Percentiles rank a stretch among this genome's conserved stretches.
Evolutionary conservation across 257 asterid species (phyloP).

Genomic region (Forsythia viridissima): DNA sequence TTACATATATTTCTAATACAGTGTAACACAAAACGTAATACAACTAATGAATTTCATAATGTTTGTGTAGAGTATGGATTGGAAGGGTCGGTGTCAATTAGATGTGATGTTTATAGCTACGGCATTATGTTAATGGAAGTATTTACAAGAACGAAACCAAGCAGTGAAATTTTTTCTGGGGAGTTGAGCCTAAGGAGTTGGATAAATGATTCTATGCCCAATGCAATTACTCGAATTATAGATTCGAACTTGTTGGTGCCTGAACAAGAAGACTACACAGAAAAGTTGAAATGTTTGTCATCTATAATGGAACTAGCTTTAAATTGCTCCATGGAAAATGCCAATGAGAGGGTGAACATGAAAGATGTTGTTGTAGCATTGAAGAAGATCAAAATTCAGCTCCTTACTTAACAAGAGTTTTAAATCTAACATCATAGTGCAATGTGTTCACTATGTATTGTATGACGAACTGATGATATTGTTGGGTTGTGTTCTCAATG

Average conservation of each 20-base stretch:
- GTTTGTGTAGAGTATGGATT: slow-evolving; percentile 25
- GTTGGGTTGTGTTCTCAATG: no score
- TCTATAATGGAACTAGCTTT: slow-evolving; percentile 36
- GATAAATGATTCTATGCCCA: slow-evolving; percentile 19
- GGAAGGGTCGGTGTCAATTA: slow-evolving; percentile 25
- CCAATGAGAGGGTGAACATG: slow-evolving; percentile 22
- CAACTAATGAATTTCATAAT: no score
- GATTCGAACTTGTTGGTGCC: slow-evolving; percentile 24
- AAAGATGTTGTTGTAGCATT: slow-evolving; percentile 15
- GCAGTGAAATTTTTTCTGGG: slow-evolving; percentile 4
- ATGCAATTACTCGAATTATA: slow-evolving; percentile 5
- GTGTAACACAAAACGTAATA: no score
- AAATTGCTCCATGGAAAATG: slow-evolving; percentile 17
- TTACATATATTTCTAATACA: no score
- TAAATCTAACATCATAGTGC: no score
- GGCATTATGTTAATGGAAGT: slow-evolving; percentile 33
- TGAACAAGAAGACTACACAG: slow-evolving; percentile 6
- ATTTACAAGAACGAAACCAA: slow-evolving; percentile 24
- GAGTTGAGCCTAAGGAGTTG: slow-evolving; percentile 21
- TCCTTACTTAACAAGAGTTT: background rate
- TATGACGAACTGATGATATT: no score
- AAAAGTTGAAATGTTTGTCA: slow-evolving; percentile 22
- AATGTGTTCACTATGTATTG: no score
- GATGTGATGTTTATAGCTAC: slow-evolving; percentile 29
- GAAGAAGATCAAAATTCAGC: slow-evolving; percentile 16